Evolutionary conservation across 352 stramenopile species (phyloP), one percentile per base, ranked within the genome.

Genomic region (Phytophthora fragariae): DNA sequence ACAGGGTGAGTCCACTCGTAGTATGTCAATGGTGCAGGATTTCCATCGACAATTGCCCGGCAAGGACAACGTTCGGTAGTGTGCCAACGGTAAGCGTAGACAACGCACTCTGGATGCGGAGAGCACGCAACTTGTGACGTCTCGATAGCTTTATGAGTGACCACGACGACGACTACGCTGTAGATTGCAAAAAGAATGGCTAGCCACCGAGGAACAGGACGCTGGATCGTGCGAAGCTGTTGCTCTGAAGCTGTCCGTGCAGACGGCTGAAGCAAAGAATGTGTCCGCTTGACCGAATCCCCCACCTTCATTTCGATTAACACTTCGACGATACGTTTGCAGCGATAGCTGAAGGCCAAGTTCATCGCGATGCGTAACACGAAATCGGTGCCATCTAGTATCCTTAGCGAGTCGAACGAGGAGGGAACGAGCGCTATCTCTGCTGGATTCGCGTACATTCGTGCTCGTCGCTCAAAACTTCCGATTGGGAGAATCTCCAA

Each of bases 361-460:
- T 79, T 84, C 65, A 78, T 78, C 6, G 73, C 70, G 2, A 88
- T 59, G 12, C 72, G 71, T 7, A 83, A 44, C 19, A 82, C 60
- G 2, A 83, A 44, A 14, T 83, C 64, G 2, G 63, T 35, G 1
- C 41, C n/a, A 19, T 73, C 57, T 5, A 64, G 50, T 55, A 86
- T 79, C 2, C 74, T 72, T 41, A 86, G 64, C 11, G 68, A 75
- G 33, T 86, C 77, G 19, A 85, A 70, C 2, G 50, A 76, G 3
- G 63, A 37, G 10, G 70, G 72, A 52, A 88, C 67, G 8, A 76
- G 50, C 2, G 67, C 72, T 6, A 85, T 73, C 24, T 79, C 62
- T 2, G 60, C 56, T 1, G 74, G 76, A 33, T 83, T 75, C 4
- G 71, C 64, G 7, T 68, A 65, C 68, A 83, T 78, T 3, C 65